A percentile compares a stretch with the other conserved stretches of the same genome.
Evolutionary conservation across 1,139 yeast species (phyloP).

Genomic region (Blastobotrys illinoisensis): DNA sequence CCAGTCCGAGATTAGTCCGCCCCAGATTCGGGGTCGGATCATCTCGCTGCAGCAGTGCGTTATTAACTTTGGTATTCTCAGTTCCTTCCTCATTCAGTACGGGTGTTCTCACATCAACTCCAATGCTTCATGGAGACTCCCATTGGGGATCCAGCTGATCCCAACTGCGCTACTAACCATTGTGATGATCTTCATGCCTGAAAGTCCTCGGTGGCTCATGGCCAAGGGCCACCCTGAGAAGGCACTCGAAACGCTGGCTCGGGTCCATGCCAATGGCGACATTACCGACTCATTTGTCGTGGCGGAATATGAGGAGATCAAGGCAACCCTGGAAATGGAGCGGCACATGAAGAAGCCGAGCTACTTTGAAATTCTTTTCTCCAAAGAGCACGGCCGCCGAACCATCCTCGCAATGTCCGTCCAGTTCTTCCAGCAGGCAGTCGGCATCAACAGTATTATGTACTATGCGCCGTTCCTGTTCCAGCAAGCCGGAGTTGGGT

Average conservation of each 20-base stretch:
- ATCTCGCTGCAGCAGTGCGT: constrained; percentile 29
- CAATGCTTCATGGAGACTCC: constrained; percentile 25
- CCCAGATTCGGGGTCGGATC: constrained; percentile 44
- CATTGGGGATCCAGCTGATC: constrained; percentile 43
- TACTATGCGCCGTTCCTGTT: constrained; percentile 75
- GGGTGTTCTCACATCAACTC: constrained; percentile 54
- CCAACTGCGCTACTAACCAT: constrained; percentile 37
- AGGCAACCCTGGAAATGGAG: constrained; percentile 61
- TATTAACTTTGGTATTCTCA: constrained; percentile 46
- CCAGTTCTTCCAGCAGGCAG: constrained; percentile 51
- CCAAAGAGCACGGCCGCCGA: constrained; percentile 37
- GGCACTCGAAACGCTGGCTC: constrained; percentile 57
- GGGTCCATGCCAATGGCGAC: constrained; percentile 39
- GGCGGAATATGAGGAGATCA: constrained; percentile 54
- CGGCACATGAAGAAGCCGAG: constrained; percentile 47
- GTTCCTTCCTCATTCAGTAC: constrained; percentile 74
- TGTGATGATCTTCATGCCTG: constrained; percentile 68
- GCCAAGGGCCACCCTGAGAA: constrained; percentile 48
- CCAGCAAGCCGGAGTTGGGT: constrained; percentile 61
- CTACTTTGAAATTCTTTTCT: constrained; percentile 56
- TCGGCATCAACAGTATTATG: constrained; percentile 75
- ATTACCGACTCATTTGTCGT: constrained; percentile 51
- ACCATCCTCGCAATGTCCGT: constrained; percentile 16
- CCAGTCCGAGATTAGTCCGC: constrained; percentile 57
- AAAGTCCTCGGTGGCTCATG: constrained; percentile 69